Conservation (phyloP, 352 stramenopile species). For the Bremia lactucae region DNA sequence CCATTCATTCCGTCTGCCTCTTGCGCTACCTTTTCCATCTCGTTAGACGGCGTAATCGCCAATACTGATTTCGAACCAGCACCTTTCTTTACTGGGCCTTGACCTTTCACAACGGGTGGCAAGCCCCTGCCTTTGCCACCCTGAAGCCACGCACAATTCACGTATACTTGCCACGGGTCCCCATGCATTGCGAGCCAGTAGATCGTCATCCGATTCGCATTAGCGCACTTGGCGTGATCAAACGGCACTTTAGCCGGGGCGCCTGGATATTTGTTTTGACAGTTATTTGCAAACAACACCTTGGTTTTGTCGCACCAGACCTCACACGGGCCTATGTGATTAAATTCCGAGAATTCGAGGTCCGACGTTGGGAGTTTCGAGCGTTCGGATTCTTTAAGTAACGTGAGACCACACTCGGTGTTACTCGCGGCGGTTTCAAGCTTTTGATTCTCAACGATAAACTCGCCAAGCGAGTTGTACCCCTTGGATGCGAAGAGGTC, state of each 20-base stretch:
- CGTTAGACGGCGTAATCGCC: too few relatives aligned
- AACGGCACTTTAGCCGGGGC: constrained; percentile 28
- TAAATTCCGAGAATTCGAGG: constrained; percentile 42
- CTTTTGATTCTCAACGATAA: constrained; percentile 37
- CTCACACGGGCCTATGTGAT: constrained; percentile 45
- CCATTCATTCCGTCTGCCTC: too few relatives aligned
- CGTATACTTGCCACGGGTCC: not conserved
- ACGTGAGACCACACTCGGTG: constrained; percentile 28
- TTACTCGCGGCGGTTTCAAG: constrained; percentile 25
- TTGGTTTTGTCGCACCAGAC: constrained; percentile 50
- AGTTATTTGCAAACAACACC: constrained; percentile 38
- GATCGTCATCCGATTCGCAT: constrained; percentile 8
- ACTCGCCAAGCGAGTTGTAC: constrained; percentile 26
- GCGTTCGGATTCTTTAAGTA: constrained; percentile 25
- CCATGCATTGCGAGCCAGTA: constrained; percentile 6
- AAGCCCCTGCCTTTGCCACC: too few relatives aligned
- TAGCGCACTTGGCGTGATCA: constrained; percentile 30
- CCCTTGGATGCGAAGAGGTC: constrained; percentile 23
- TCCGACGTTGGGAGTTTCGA: constrained; percentile 24
- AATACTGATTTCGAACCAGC: too few relatives aligned
- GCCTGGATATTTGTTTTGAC: constrained; percentile 25
- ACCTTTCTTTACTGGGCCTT: too few relatives aligned
- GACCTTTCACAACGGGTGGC: too few relatives aligned
- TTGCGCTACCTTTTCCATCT: too few relatives aligned
- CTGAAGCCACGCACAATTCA: too few relatives aligned